Percentiles rank a stretch among this genome's conserved stretches.
Evolutionary conservation across 2,329 filamentous ascomycete species (phyloP).

Genomic region (Epichloe uncinata): DNA sequence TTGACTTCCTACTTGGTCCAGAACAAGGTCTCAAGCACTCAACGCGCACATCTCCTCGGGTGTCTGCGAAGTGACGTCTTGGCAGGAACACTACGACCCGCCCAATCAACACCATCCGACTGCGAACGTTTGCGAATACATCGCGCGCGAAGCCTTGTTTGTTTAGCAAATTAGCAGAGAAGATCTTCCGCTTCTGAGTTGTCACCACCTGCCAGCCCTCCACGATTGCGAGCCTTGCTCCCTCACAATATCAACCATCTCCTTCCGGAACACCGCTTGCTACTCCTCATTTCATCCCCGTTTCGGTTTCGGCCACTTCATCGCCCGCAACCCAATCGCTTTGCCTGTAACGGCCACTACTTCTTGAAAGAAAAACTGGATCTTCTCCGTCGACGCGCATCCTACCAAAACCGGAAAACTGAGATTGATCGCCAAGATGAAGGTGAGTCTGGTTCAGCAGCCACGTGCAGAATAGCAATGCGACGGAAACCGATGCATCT

Average conservation of each 20-base stretch:
- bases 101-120: background rate
- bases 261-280: background rate
- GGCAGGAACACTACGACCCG: background rate
- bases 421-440: conserved; percentile 19
- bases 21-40: conserved; percentile 8
- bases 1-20: conserved; percentile 9
- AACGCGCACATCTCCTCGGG: background rate
- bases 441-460: conserved; percentile 16
- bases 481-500: background rate
- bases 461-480: background rate
- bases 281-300: background rate
- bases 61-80: conserved; percentile 2
- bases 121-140: background rate
- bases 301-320: background rate
- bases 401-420: background rate
- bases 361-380: too few species aligned
- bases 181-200: too few species aligned
- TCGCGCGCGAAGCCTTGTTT: background rate
- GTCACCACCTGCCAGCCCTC: too few species aligned
- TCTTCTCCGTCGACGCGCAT: too few species aligned
- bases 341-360: background rate
- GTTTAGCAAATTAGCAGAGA: too few species aligned
- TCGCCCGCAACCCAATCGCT: background rate
- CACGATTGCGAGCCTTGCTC: too few species aligned
- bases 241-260: background rate